Percentiles rank a stretch among this genome's conserved stretches.
Conservation (phyloP, 2,329 filamentous ascomycete genomes). For the Fusarium mundagurra region DNA sequence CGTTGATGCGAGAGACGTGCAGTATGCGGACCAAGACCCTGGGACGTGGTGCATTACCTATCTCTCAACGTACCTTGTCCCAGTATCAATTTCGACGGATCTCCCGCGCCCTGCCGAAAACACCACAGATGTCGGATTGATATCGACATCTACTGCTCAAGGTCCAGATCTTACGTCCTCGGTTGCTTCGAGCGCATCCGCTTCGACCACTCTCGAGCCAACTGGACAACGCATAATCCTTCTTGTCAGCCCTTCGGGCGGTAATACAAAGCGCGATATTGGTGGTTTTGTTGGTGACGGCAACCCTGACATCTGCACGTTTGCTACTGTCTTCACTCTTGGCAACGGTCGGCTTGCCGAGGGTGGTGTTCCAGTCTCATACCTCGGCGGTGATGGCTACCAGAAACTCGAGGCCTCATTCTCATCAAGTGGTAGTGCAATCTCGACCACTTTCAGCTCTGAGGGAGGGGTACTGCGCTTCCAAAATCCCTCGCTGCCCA, state of each 20-base stretch:
- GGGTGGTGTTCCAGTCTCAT: not conserved
- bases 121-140: not conserved
- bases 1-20: not conserved
- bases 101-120: not conserved
- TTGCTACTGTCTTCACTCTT: not conserved
- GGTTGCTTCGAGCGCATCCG: not conserved
- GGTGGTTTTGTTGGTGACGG: not conserved
- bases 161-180: not conserved
- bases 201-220: not conserved
- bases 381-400: not conserved
- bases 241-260: not conserved
- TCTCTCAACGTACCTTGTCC: not conserved
- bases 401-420: not conserved
- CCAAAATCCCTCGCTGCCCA: not conserved
- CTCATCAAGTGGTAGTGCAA: no score
- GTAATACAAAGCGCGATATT: not conserved
- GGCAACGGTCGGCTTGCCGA: not conserved
- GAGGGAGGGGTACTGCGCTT: not conserved
- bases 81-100: not conserved
- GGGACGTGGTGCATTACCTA: conserved; percentile 6
- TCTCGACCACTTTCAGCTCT: not conserved
- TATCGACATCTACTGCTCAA: not conserved
- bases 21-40: not conserved
- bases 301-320: not conserved
- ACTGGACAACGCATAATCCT: not conserved